Conservation (phyloP, 2,329 filamentous ascomycete genomes). For the Penicillium sp. region DNA sequence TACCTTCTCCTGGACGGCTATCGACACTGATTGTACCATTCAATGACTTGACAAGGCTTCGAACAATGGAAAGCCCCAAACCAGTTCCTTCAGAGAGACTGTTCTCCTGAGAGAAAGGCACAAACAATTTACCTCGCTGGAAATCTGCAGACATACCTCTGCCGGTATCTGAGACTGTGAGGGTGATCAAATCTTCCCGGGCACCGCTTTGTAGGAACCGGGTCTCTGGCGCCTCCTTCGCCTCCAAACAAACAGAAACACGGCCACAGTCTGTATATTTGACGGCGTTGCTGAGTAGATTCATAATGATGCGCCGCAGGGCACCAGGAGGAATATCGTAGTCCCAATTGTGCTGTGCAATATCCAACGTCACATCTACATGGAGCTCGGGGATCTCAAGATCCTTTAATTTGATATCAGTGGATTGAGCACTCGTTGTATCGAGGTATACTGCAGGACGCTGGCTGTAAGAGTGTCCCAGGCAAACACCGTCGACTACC, state of each 20-base stretch:
- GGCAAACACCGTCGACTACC: conserved; percentile 55
- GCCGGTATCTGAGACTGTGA: conserved; percentile 64
- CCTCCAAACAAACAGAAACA: conserved; percentile 47
- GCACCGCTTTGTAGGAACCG: conserved; percentile 25
- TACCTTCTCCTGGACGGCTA: conserved; percentile 55
- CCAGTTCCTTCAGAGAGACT: conserved; percentile 50
- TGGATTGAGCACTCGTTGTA: conserved; percentile 5
- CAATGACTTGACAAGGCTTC: conserved; percentile 59
- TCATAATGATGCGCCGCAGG: conserved; percentile 59
- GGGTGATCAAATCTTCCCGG: conserved; percentile 28
- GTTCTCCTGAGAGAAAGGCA: conserved; percentile 61
- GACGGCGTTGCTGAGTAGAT: conserved; percentile 62
- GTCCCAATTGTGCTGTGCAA: conserved; percentile 53
- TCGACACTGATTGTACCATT: conserved; percentile 60
- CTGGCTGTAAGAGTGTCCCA: conserved; percentile 47
- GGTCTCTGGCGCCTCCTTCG: conserved; percentile 20
- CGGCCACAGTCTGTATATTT: conserved; percentile 60
- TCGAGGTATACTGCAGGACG: conserved; percentile 13
- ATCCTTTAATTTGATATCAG: neutral
- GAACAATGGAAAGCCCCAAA: conserved; percentile 66
- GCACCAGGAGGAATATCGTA: conserved; percentile 58
- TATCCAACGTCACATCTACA: conserved; percentile 54
- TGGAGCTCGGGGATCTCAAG: conserved; percentile 9
- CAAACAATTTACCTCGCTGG: conserved; percentile 60
- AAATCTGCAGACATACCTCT: conserved; percentile 65